Percentiles rank a stretch among this genome's conserved stretches.
Conservation (phyloP, 305 asterid species). For the Rubia tinctorum region DNA sequence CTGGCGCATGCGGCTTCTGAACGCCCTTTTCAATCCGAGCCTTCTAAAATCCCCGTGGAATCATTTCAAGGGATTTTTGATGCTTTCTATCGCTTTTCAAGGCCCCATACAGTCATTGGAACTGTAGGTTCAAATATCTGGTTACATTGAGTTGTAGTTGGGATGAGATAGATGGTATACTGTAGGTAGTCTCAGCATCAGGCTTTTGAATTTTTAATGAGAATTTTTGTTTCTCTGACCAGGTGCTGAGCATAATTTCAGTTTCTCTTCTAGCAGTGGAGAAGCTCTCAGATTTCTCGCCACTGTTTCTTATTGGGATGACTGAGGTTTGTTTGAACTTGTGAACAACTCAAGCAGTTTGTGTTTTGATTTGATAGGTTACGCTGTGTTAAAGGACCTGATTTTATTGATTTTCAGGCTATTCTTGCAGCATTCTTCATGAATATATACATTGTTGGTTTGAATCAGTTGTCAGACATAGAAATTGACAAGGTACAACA, state of each 20-base stretch:
- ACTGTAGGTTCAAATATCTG: slow-evolving; percentile 58
- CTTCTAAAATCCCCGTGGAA: slow-evolving; percentile 48
- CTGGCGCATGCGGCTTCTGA: slow-evolving; percentile 54
- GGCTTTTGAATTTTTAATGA: slow-evolving; percentile 1
- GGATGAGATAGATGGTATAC: not conserved
- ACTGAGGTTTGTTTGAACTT: slow-evolving; percentile 49
- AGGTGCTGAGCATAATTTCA: slow-evolving; percentile 96
- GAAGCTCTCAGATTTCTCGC: slow-evolving; percentile 80
- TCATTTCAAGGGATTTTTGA: slow-evolving; percentile 48
- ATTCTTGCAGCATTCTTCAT: slow-evolving; percentile 83
- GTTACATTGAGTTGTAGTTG: slow-evolving; percentile 14
- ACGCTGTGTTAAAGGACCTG: slow-evolving; percentile 2
- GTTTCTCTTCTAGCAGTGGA: slow-evolving; percentile 96
- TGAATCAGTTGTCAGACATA: slow-evolving; percentile 86
- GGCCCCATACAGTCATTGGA: slow-evolving; percentile 98
- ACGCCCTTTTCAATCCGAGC: slow-evolving; percentile 55
- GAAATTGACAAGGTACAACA: slow-evolving; percentile 90
- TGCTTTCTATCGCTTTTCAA: slow-evolving; percentile 91
- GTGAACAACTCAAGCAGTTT: slow-evolving; percentile 16
- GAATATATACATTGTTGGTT: slow-evolving; percentile 93
- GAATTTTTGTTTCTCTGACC: slow-evolving; percentile 36
- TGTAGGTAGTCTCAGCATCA: not conserved
- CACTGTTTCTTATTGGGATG: slow-evolving; percentile 65
- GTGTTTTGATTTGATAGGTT: not conserved
- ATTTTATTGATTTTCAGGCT: slow-evolving; percentile 51